Percentiles rank a stretch among this genome's conserved stretches.
Conservation (phyloP, 805 yeast species). For the Lachancea kluyveri region DNA sequence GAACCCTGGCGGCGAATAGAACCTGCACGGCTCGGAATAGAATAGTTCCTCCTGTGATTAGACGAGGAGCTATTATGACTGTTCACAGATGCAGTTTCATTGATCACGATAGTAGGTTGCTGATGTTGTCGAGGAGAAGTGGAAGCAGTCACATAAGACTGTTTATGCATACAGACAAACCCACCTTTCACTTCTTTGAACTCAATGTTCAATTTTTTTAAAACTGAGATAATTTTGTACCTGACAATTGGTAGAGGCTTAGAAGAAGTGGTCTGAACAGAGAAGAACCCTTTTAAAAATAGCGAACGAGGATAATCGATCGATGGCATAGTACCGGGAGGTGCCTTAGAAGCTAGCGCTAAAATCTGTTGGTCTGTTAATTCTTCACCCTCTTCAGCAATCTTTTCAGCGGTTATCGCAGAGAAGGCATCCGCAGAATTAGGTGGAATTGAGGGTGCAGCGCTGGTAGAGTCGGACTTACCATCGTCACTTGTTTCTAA, state of each 20-base stretch:
- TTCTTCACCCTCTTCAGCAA: slow-evolving; percentile 20
- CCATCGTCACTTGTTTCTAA: slow-evolving; percentile 40
- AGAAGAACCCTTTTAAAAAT: slow-evolving; percentile 86
- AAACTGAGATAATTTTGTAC: slow-evolving; percentile 70
- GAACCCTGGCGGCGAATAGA: slow-evolving; percentile 32
- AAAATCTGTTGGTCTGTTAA: slow-evolving; percentile 44
- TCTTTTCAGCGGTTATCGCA: slow-evolving; percentile 4
- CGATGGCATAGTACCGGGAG: slow-evolving; percentile 82
- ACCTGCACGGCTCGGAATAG: slow-evolving; percentile 8
- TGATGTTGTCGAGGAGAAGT: slow-evolving; percentile 4
- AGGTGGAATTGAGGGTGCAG: slow-evolving; percentile 4
- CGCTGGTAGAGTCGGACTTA: slow-evolving; percentile 44
- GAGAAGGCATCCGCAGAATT: no score
- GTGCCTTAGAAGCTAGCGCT: slow-evolving; percentile 47
- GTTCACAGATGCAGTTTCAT: slow-evolving; percentile 9
- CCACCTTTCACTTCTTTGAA: slow-evolving; percentile 93
- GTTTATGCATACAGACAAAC: slow-evolving; percentile 69
- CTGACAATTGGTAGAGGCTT: slow-evolving; percentile 86
- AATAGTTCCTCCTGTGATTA: slow-evolving; percentile 17
- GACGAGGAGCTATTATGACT: slow-evolving; percentile 10
- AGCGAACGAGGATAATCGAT: slow-evolving; percentile 89
- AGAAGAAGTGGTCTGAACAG: slow-evolving; percentile 92
- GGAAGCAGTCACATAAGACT: slow-evolving; percentile 6
- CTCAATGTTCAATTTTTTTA: slow-evolving; percentile 69
- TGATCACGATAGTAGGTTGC: slow-evolving; percentile 8